Percentiles rank a stretch among this genome's conserved stretches.
Evolutionary conservation across 805 yeast genomes (phyloP).

Genomic region (Ogataea paraovalis): DNA sequence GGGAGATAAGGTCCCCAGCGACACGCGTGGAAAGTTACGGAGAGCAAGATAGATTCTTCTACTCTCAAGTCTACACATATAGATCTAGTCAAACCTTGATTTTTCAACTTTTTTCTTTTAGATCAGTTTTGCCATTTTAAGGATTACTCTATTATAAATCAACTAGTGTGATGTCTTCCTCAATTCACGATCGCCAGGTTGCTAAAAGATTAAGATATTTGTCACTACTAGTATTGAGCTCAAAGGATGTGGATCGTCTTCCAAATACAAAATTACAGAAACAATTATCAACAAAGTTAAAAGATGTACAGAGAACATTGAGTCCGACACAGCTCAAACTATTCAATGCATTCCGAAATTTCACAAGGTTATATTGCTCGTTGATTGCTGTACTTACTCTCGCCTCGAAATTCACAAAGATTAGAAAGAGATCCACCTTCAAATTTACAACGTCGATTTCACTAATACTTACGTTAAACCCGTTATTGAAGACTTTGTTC

Average conservation of each 20-base stretch:
- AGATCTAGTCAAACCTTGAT: no score
- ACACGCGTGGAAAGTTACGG: no score
- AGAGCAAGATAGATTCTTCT: no score
- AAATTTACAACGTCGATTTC: conserved; percentile 10
- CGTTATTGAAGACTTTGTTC: conserved; percentile 3
- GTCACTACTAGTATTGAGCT: neutral
- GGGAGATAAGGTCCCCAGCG: no score
- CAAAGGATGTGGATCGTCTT: neutral
- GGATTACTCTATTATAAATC: no score
- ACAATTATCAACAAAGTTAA: neutral
- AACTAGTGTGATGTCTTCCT: neutral
- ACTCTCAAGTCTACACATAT: no score
- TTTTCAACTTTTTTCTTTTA: no score
- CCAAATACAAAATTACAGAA: neutral
- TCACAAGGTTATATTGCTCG: conserved; percentile 3
- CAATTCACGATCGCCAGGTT: neutral
- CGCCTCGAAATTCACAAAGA: neutral
- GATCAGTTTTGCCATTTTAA: no score
- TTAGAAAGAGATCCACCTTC: conserved; percentile 2
- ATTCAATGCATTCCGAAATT: conserved; percentile 6
- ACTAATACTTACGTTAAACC: conserved; percentile 12
- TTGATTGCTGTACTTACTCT: neutral
- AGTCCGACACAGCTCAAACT: conserved; percentile 1
- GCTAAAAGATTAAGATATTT: neutral
- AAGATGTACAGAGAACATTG: conserved; percentile 2